These are phyloP conservation scores for Solanum clarkiae DNA, from an alignment of 257 asterid genomes.

Conservation along the genomic window DNA sequence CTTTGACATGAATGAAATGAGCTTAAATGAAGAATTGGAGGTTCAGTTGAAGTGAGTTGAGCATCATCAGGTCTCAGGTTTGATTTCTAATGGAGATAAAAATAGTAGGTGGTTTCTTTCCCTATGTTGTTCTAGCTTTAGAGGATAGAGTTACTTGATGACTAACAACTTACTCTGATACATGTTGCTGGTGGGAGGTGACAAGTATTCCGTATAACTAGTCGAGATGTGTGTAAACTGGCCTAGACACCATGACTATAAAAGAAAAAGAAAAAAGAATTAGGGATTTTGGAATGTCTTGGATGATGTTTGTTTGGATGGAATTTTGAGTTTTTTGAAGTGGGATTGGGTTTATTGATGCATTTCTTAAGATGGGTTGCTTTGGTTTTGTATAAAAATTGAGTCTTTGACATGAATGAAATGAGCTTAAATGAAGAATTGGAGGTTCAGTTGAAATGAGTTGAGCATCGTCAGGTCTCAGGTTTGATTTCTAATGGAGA, in stretches of 20 bases:
- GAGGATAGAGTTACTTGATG: neutral
- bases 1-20: neutral
- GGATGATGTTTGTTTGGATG: neutral
- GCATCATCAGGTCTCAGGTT: neutral
- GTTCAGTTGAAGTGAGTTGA: neutral
- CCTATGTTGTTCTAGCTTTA: neutral
- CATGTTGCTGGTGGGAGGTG: neutral
- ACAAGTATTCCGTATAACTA: neutral
- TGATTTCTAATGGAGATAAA: neutral
- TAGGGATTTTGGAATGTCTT: neutral
- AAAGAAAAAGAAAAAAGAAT: neutral
- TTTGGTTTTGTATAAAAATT: neutral
- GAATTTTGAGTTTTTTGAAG: neutral
- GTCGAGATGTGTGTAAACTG: neutral
- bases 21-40: neutral
- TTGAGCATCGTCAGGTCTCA: neutral
- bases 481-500: too few species aligned
- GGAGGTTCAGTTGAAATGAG: neutral
- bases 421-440: neutral
- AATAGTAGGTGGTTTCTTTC: neutral
- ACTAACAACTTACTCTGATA: neutral
- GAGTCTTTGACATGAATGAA: neutral
- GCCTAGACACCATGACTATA: neutral
- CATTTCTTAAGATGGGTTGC: neutral
- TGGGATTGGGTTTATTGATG: neutral